Conservation (phyloP, 257 asterid species). For the Osmanthus fragrans region DNA sequence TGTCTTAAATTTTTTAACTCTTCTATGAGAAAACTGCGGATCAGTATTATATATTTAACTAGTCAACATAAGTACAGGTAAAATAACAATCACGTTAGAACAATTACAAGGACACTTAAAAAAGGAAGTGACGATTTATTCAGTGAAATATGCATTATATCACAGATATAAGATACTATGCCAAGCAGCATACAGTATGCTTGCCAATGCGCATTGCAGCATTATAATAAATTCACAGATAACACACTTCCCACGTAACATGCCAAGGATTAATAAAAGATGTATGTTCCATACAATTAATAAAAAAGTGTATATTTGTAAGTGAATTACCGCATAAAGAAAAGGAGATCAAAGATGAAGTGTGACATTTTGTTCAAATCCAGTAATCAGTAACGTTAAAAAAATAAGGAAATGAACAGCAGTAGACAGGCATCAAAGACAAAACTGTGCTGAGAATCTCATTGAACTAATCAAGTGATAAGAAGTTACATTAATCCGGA, state of each 20-base stretch:
- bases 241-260: not conserved
- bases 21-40: not conserved
- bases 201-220: not conserved
- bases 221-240: not conserved
- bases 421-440: not conserved
- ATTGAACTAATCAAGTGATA: not conserved
- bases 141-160: not conserved
- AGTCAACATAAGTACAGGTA: not conserved
- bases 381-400: not conserved
- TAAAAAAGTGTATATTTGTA: not conserved
- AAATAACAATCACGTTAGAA: not conserved
- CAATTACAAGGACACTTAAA: not conserved
- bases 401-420: constrained; percentile 7
- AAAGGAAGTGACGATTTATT: not conserved
- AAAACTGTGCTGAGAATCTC: not conserved
- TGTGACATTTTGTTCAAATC: not conserved
- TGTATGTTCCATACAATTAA: not conserved
- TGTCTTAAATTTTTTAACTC: too few species aligned
- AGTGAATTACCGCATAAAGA: not conserved
- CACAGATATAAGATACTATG: not conserved
- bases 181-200: not conserved
- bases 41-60: too few species aligned
- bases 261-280: not conserved
- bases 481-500: not conserved
- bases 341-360: not conserved